These are phyloP conservation scores for Grosmannia serpens DNA, from an alignment of 2,329 filamentous ascomycete genomes.

Conservation along the genomic window DNA sequence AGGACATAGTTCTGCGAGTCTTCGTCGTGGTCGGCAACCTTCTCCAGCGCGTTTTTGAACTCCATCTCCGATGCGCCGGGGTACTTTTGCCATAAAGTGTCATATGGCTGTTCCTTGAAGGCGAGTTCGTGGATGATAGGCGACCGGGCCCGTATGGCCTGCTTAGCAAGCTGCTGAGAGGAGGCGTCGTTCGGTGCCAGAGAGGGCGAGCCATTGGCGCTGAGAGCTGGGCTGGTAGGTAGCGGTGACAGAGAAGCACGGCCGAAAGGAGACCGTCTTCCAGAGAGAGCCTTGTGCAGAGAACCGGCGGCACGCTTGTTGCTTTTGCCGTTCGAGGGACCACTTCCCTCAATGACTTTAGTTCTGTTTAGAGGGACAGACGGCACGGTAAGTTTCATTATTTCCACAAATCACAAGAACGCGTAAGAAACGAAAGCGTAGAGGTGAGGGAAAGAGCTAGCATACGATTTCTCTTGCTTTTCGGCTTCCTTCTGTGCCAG, in stretches of 20 bases:
- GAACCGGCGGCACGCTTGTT: slow-evolving; percentile 13
- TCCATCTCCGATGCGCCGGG: slow-evolving; percentile 37
- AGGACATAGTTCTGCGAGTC: slow-evolving; percentile 41
- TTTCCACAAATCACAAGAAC: neutral
- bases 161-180: slow-evolving; percentile 42
- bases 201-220: slow-evolving; percentile 41
- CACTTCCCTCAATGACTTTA: slow-evolving; percentile 22
- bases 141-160: slow-evolving; percentile 27
- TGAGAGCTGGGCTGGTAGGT: slow-evolving; percentile 45
- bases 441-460: neutral
- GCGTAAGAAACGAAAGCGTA: neutral
- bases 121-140: slow-evolving; percentile 52
- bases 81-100: slow-evolving; percentile 39
- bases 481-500: slow-evolving; percentile 31
- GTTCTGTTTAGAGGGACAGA: slow-evolving; percentile 18
- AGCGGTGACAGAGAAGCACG: slow-evolving; percentile 19
- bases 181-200: slow-evolving; percentile 36
- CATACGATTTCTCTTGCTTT: slow-evolving; percentile 34
- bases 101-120: slow-evolving; percentile 36
- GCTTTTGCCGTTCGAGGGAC: slow-evolving; percentile 10
- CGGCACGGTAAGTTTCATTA: slow-evolving; percentile 9
- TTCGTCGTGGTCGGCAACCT: slow-evolving; percentile 43
- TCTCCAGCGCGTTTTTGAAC: slow-evolving; percentile 41
- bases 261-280: slow-evolving; percentile 10
- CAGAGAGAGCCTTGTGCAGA: slow-evolving; percentile 12